Evolutionary conservation across 1,139 yeast genomes (phyloP), one percentile per base, ranked within the genome.

Genomic region (Kodamaea fungicola): DNA sequence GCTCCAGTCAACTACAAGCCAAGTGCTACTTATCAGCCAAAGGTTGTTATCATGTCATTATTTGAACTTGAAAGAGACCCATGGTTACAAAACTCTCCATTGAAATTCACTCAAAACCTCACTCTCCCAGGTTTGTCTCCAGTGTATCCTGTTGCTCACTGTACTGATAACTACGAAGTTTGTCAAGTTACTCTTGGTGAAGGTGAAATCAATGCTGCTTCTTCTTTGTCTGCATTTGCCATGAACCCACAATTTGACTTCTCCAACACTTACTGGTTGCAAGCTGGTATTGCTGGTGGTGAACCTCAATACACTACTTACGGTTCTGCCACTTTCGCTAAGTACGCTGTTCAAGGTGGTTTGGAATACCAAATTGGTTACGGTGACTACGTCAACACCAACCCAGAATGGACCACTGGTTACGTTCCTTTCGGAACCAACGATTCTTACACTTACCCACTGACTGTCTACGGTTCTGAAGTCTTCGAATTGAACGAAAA

Each of bases 241-340:
- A 63, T 77, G 55, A 67, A 69, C 39, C 80, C 83, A 29, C 52
- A 67, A 42, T 79, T 80, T 46, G 83, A 80, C 52, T 68, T 80
- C 37, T 54, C 78, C 27, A 69, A 73, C 49, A 78, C 85, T 28
- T 80, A 78, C 60, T 80, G 78, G 65, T 51, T 80, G 48, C 62
- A 78, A 44, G 81, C 82, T 29, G 87, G 87, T 52, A 80, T 80
- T 52, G 85, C 80, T 13, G 86, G 86, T 42, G 78, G 81, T 43
- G 74, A 75, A 43, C 86, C 86, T 16, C 43, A 56, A 12, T 54
- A 58, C 42, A 64, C 70, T 27, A 65, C 74, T 28, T 43, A 65
- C 43, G 86, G 85, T 27, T 71, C 80, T 19, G 85, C 74, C 31
- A 73, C 83, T 1, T 78, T 78, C 51, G 74, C 84, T 31, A 75